Base-by-base conservation (phyloP, 768 basidiomycete species). In the Russula compacta region DNA sequence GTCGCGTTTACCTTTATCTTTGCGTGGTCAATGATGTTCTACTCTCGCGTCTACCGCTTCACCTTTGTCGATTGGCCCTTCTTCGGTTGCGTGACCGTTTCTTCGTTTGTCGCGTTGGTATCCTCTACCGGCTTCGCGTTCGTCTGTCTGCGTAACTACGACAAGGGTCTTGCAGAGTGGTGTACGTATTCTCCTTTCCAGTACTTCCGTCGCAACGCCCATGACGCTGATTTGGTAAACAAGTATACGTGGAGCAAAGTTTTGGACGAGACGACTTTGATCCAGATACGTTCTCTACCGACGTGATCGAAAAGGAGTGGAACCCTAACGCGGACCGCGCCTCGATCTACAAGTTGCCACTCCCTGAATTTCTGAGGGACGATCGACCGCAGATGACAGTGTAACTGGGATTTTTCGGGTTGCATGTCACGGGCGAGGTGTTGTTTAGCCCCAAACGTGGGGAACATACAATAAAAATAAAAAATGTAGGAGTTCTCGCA, bases 81-180 rank as follows among this genome's bases (percentile, higher is more conserved):
- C 67, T 73, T 83, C 42, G 79, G 72, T 14, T 73, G 74, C 68
- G 75, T 76, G 65, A 78, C 78, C 9, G 47, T 71, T 24, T 69
- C 75, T 7, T 80, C 82, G 0, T 74, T 81, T 64, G 14, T 70
- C 39, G 52, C 72, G 10, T 62, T 73, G 33, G 14, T 71, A 47
- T 72, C 75, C 19, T 79, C 76, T 51, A 71, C 76, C 43, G 68
- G 76, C 33, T 73, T 84, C 14, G 81, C 78, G 8, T 64, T 78
- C 54, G 68, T 81, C 29, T 84, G 81, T 66, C 73, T 78, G 64
- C 62, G 75, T 17, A 79, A 82, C 65, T 85, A 84, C 65, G 79
- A 73, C 52, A 76, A 79, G 60, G 84, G 84, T 0, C 74, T 84
- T 12, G 75, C 76, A 0, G 73, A 84, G 57, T 85, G 83, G 66